Base-by-base conservation (phyloP, 1,284 basidiomycete genomes). In the Fistulina hepatica region DNA sequence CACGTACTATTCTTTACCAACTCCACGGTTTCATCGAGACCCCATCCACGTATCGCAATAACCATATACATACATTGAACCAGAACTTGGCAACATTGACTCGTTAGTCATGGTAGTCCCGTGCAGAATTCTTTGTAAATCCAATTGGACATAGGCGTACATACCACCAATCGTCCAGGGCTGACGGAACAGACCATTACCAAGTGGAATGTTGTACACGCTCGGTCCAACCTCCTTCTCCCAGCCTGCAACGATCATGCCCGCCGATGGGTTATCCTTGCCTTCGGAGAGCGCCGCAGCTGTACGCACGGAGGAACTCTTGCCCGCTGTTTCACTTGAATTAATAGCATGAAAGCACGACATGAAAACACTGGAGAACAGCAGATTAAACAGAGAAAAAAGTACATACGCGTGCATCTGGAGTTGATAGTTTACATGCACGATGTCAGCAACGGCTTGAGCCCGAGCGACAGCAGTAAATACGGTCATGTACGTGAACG, bases 161-260 rank as follows among this genome's bases (percentile, higher is more conserved):
- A 35, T 54, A 81, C 90, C 92, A 54, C 90, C 92, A 49, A 97
- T 97, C 36, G 91, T 88, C 92, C 92, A 97, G 8, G 92, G 91
- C 54, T 93, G 90, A 48, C 84, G 76, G 73, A 97, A 95, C 37
- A 91, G 64, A 26, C 92, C 92, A 40, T 92, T 92, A 30, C 92
- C 92, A 13, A 97, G 70, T 15, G 92, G 92, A 40, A 97, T 90
- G 57, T 97, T 97, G 65, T 91, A 98, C 28, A 98, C 94, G 44
- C 82, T 85, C 1, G 93, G 89, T n/a, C 94, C 94, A 33, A 67
- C 67, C 50, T 90, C 79, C 57, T 81, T 82, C 61, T 99, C 95
- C 92, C 94, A 99, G 0, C 95, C 95, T 11, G 86, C 95, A 16
- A 97, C 92, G 52, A 99, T 98, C 58, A 99, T 97, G 20, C 95